These are phyloP conservation scores for Nothophoma quercina DNA, from an alignment of 2,329 filamentous ascomycete genomes.

Conservation along the genomic window DNA sequence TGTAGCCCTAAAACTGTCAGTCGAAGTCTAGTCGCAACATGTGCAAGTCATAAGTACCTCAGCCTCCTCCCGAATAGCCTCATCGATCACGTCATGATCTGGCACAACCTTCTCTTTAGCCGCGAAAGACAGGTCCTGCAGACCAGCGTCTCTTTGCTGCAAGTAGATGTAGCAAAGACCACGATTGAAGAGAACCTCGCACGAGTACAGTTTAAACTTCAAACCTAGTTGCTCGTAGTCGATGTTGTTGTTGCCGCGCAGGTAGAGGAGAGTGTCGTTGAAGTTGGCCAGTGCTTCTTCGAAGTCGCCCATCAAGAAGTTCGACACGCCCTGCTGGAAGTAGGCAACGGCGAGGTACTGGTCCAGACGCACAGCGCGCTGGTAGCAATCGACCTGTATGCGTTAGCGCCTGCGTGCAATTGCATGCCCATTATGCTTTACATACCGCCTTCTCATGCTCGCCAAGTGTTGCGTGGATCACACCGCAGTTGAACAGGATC, in stretches of 20 bases:
- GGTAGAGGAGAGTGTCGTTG: constrained; percentile 94
- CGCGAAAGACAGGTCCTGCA: constrained; percentile 90
- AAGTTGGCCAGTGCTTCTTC: constrained; percentile 98
- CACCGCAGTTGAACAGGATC: constrained; percentile 97
- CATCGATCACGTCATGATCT: constrained; percentile 97
- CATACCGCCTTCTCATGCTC: constrained; percentile 95
- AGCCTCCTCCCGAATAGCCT: constrained; percentile 91
- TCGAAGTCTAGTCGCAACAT: not conserved
- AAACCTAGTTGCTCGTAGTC: constrained; percentile 96
- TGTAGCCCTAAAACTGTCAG: constrained; percentile 76
- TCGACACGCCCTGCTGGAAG: constrained; percentile 98
- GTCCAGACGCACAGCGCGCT: constrained; percentile 87
- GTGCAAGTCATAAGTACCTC: constrained; percentile 66
- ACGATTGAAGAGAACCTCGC: constrained; percentile 96
- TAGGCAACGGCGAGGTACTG: constrained; percentile 97
- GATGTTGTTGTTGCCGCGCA: constrained; percentile 95
- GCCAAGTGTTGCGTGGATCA: constrained; percentile 94
- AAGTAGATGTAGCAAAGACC: constrained; percentile 97
- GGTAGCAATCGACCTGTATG: constrained; percentile 87
- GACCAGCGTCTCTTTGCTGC: constrained; percentile 85
- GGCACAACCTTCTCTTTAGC: constrained; percentile 96
- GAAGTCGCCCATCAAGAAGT: constrained; percentile 95
- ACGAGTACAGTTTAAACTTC: constrained; percentile 95
- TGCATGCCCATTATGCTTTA: constrained; percentile 8
- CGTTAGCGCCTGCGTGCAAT: constrained; percentile 26